Evolutionary conservation across 306 rosid species (phyloP).

Genomic region (Leucaena leucocephala): DNA sequence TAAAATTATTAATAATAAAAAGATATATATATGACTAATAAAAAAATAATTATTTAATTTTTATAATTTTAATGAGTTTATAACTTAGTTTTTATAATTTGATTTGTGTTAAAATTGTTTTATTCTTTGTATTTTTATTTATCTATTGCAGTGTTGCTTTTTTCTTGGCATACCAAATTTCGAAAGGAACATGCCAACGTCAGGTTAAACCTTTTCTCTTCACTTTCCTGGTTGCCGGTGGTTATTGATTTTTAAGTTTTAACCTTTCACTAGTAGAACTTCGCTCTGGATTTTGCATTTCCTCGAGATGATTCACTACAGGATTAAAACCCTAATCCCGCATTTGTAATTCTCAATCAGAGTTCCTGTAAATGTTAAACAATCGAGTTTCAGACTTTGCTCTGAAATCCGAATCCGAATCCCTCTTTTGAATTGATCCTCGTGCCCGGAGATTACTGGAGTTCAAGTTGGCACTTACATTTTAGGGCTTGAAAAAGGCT

Average conservation of each 20-base stretch:
- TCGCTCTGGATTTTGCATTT: neutral
- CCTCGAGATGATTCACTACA: neutral
- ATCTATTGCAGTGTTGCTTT: neutral
- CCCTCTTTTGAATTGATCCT: neutral
- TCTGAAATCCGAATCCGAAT: neutral
- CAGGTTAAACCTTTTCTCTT: neutral
- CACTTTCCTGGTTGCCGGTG: neutral
- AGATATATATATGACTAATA: no score
- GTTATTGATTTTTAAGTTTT: neutral
- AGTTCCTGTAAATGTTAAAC: neutral
- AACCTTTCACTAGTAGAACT: neutral
- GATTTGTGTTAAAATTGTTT: no score
- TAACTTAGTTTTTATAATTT: no score
- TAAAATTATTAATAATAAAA: no score
- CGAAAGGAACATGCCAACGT: neutral
- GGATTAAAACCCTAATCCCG: constrained; percentile 16
- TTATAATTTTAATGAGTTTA: no score
- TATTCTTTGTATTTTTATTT: no score
- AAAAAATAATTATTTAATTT: no score
- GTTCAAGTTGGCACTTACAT: neutral
- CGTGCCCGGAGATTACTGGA: neutral
- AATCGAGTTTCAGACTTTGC: neutral
- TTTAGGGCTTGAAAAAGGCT: constrained; percentile 33
- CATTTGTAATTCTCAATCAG: neutral
- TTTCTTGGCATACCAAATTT: neutral